Base-by-base conservation (phyloP, 148 eudicot species). In the Camellia sinensis region DNA sequence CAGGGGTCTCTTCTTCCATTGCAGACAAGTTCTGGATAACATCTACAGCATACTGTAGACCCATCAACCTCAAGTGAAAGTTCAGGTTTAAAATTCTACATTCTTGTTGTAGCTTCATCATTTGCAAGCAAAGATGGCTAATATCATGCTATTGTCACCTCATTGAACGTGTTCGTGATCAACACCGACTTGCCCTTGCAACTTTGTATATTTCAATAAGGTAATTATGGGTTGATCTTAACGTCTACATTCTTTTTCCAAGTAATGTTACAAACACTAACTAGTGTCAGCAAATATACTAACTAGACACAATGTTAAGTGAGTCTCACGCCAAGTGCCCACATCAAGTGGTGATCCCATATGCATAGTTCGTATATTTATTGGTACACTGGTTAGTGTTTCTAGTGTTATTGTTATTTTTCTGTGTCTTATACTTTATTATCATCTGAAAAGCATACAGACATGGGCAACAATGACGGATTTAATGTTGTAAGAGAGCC, bases 1-100 rank as follows among this genome's bases (percentile, higher is more conserved):
- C 93, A 91, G 77, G 90, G 84, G 73, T 82, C 95, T 67, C 77
- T 90, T 75, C 89, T 92, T 76, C 91, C 92, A 12, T 82, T 91
- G 73, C 89, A 91, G 78, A 62, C 78, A 64, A 70, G 67, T 67
- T 83, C 86, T 56, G 80, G 84, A 82, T 81, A 41, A 78, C 79
- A 63, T 37, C 69, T 78, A 59, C 18, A 46, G 65, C 63, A 41
- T n/a, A 17, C 37, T 21, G 59, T 65, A 56, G 74, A 75, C 37
- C 57, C n/a, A 60, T 60, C 19, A 60, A 63, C 21, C 43, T 11
- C 59, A 7, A 53, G 45, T 10, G 37, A 3, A 70, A 46, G 15
- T 14, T 41, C 53, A 10, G 37, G 56, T 43, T 14, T 64, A 64
- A 5, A 45, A 22, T 45, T 78, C 62, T 68, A 7, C 19, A 48